Evolutionary conservation across 2,329 filamentous ascomycete genomes (phyloP).

Genomic region (Colletotrichum truncatum): DNA sequence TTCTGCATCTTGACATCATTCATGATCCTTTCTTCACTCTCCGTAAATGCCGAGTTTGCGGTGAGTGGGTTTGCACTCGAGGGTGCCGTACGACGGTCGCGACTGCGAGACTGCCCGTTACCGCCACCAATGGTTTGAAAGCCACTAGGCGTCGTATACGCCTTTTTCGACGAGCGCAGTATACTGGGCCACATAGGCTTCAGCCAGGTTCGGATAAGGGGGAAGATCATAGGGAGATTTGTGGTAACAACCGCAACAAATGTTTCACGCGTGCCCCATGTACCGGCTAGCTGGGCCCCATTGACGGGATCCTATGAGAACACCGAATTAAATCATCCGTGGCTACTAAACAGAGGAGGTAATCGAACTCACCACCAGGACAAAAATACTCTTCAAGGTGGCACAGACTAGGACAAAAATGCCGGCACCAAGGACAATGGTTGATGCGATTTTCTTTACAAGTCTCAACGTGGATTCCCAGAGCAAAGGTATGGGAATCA

Average conservation of each 20-base stretch:
- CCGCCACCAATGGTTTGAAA: constrained; percentile 30
- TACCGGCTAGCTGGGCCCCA: constrained; percentile 49
- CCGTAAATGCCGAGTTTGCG: constrained; percentile 46
- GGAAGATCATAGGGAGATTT: constrained; percentile 56
- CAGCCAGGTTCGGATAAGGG: constrained; percentile 51
- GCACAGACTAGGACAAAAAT: constrained; percentile 50
- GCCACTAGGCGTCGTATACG: constrained; percentile 22
- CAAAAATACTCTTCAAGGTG: constrained; percentile 46
- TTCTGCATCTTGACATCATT: constrained; percentile 50
- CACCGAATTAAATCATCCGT: background rate
- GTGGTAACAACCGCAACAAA: constrained; percentile 54
- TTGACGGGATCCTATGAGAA: constrained; percentile 46
- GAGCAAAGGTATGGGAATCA: constrained; percentile 64
- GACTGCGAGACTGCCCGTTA: constrained; percentile 34
- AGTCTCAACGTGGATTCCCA: constrained; percentile 47
- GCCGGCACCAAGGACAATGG: constrained; percentile 47
- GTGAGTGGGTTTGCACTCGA: constrained; percentile 44
- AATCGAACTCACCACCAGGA: constrained; percentile 41
- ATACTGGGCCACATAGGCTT: constrained; percentile 40
- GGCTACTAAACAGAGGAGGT: background rate
- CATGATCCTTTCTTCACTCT: constrained; percentile 51
- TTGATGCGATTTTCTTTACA: constrained; percentile 47
- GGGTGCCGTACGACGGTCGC: constrained; percentile 38
- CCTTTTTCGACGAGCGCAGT: constrained; percentile 38
- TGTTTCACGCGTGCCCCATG: constrained; percentile 53